Percentiles rank a stretch among this genome's conserved stretches.
Conservation (phyloP, 306 rosid species). For the Datisca glomerata region DNA sequence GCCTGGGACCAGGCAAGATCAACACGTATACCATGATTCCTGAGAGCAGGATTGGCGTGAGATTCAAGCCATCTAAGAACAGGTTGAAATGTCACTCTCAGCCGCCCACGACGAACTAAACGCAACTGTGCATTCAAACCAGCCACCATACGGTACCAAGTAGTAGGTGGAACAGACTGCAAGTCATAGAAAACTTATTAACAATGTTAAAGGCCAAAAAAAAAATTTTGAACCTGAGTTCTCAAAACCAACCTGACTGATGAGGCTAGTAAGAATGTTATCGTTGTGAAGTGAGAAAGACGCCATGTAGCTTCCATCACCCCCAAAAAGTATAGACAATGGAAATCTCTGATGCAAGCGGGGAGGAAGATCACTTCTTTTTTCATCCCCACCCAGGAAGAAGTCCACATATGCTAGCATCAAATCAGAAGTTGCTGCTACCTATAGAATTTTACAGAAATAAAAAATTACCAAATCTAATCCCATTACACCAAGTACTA, state of each 20-base stretch:
- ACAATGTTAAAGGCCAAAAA: not conserved
- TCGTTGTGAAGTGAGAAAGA: slow-evolving; percentile 83
- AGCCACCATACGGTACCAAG: slow-evolving; percentile 91
- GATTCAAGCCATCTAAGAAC: slow-evolving; percentile 85
- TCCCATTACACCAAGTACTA: not conserved
- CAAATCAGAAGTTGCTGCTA: slow-evolving; percentile 89
- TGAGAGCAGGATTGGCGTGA: slow-evolving; percentile 82
- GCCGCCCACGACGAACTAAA: slow-evolving; percentile 76
- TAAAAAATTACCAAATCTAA: slow-evolving; percentile 4
- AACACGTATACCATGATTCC: slow-evolving; percentile 50
- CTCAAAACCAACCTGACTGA: slow-evolving; percentile 68
- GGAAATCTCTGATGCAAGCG: slow-evolving; percentile 74
- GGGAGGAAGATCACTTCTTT: slow-evolving; percentile 92
- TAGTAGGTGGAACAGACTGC: slow-evolving; percentile 88
- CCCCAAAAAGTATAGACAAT: slow-evolving; percentile 76
- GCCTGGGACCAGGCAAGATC: slow-evolving; percentile 95
- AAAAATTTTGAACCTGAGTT: slow-evolving; percentile 6
- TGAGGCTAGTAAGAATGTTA: slow-evolving; percentile 88
- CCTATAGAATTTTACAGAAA: slow-evolving; percentile 33
- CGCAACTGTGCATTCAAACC: slow-evolving; percentile 95
- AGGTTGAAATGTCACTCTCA: slow-evolving; percentile 69
- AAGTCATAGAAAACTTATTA: slow-evolving; percentile 3
- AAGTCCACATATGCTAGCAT: slow-evolving; percentile 92
- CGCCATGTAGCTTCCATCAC: slow-evolving; percentile 97
- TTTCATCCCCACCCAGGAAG: slow-evolving; percentile 98